Evolutionary conservation across 106 monocot genomes (phyloP).

Genomic region (Iris macrosiphon): DNA sequence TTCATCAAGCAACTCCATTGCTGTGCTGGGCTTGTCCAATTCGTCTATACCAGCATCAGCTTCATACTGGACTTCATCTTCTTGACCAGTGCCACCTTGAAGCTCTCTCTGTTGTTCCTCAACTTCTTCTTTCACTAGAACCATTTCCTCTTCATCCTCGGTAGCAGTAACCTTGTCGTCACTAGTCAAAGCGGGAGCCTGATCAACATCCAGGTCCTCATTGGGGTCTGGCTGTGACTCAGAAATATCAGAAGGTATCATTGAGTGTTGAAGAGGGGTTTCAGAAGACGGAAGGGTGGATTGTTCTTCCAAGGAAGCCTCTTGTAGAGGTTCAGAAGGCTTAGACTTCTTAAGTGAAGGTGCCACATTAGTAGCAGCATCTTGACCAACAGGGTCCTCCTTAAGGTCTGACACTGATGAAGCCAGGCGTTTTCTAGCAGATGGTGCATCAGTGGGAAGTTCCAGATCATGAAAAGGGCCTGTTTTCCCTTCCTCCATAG

Average conservation of each 20-base stretch:
- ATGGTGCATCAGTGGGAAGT: constrained; percentile 10
- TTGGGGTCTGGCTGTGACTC: constrained; percentile 11
- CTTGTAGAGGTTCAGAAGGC: constrained; percentile 18
- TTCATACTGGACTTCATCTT: constrained; percentile 29
- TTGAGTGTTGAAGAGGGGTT: constrained; percentile 1
- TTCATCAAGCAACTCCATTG: constrained; percentile 19
- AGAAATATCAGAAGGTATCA: constrained; percentile 11
- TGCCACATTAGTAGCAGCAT: constrained; percentile 16
- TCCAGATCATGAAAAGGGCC: constrained; percentile 30
- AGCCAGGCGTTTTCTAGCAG: constrained; percentile 35
- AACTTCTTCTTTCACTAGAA: constrained; percentile 32
- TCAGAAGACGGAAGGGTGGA: constrained; percentile 9
- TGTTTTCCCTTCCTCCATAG: constrained; percentile 31
- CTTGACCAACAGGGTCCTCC: constrained; percentile 27
- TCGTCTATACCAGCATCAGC: constrained; percentile 27
- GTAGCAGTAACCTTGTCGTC: constrained; percentile 19
- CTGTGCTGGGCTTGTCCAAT: constrained; percentile 17
- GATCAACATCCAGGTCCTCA: constrained; percentile 33
- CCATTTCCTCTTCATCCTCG: constrained; percentile 28
- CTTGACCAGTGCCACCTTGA: constrained; percentile 9
- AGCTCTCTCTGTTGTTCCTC: constrained; percentile 18
- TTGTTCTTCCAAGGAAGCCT: constrained; percentile 18
- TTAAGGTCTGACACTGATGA: constrained; percentile 19
- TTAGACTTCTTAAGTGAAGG: constrained; percentile 46
- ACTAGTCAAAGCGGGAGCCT: background rate